Conservation (phyloP, 2,329 filamentous ascomycete genomes). For the Aspergillus ibericus region DNA sequence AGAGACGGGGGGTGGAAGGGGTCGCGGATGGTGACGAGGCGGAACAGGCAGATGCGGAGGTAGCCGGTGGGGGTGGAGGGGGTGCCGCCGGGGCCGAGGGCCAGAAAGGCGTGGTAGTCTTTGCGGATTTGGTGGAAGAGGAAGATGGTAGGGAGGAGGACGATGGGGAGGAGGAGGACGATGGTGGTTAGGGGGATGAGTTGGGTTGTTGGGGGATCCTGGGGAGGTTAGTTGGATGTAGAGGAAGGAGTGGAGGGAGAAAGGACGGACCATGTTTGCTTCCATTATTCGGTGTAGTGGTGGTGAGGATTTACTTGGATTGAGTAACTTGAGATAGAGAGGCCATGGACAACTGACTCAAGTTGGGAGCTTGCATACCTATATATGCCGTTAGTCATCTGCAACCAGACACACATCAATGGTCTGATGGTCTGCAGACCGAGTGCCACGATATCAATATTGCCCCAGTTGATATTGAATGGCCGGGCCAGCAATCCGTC, state of each 20-base stretch:
- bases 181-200: neutral
- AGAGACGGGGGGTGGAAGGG: slow-evolving; percentile 62
- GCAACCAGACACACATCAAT: neutral
- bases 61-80: slow-evolving; percentile 73
- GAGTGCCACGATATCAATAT: neutral
- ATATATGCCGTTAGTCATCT: neutral
- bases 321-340: neutral
- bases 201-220: neutral
- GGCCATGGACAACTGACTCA: neutral
- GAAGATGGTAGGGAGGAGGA: slow-evolving; percentile 51
- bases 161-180: slow-evolving; percentile 9
- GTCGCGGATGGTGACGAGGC: slow-evolving; percentile 69
- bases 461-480: neutral
- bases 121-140: slow-evolving; percentile 61
- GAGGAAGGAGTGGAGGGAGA: slow-evolving; percentile 2
- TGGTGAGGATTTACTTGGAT: neutral
- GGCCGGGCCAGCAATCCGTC: neutral
- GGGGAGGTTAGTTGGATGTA: slow-evolving; percentile 1
- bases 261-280: neutral
- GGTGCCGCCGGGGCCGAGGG: slow-evolving; percentile 77
- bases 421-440: neutral
- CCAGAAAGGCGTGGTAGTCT: slow-evolving; percentile 69
- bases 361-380: neutral
- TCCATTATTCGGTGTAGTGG: neutral
- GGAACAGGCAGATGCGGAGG: slow-evolving; percentile 69